A percentile compares a stretch with the other conserved stretches of the same genome.
These are phyloP conservation scores for Plantago coronopus DNA, from an alignment of 305 asterid species.

Conservation along the genomic window DNA sequence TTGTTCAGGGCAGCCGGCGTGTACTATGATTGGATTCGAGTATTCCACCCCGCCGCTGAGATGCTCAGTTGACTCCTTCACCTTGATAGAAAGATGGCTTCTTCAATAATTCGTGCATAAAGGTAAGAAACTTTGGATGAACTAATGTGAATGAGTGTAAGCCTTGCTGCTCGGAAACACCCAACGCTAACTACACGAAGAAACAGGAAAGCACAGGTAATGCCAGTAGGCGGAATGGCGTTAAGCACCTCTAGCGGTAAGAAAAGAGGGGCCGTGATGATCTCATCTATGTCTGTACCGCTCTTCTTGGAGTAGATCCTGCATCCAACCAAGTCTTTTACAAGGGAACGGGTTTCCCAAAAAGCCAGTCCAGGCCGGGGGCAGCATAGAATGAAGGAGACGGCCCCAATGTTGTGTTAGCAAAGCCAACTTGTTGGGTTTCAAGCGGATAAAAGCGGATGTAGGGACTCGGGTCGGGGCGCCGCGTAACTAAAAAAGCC, in stretches of 20 bases:
- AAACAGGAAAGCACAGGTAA: not conserved
- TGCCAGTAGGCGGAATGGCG: not conserved
- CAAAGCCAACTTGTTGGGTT: constrained; percentile 32
- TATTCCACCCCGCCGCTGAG: constrained; percentile 13
- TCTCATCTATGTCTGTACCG: no score
- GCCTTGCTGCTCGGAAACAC: no score
- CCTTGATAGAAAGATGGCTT: constrained; percentile 15
- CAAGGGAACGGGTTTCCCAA: constrained; percentile 9
- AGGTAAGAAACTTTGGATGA: no score
- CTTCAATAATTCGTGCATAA: constrained; percentile 14
- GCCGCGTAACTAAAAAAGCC: constrained; percentile 17
- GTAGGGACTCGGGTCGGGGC: constrained; percentile 18
- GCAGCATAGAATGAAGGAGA: constrained; percentile 25
- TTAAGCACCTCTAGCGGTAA: not conserved
- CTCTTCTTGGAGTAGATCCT: no score
- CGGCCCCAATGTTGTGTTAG: constrained; percentile 25
- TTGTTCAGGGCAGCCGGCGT: constrained; percentile 12
- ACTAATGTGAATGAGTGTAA: no score
- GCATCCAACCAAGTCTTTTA: no score
- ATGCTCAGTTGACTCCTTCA: constrained; percentile 21
- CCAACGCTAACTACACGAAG: not conserved
- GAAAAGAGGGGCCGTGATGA: not conserved
- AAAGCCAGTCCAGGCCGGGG: constrained; percentile 16
- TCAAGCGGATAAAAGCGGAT: constrained; percentile 22
- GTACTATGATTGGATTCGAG: constrained; percentile 14